Conservation (phyloP, 176 grass and related monocot genomes). For the Triticum dicoccoides region DNA sequence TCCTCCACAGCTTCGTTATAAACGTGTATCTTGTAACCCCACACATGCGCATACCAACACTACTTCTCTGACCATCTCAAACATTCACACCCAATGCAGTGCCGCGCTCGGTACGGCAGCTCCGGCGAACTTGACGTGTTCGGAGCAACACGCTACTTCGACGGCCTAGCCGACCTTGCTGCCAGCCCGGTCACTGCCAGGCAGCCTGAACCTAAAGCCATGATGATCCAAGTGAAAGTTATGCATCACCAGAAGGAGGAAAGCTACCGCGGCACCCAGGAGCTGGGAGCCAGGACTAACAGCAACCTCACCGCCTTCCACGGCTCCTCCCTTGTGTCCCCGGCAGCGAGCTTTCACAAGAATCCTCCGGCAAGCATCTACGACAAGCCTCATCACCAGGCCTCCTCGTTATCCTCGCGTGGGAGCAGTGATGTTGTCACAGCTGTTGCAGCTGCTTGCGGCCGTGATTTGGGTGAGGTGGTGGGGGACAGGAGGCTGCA, state of each 20-base stretch:
- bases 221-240: neutral
- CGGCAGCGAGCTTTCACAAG: neutral
- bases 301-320: slow-evolving; percentile 21
- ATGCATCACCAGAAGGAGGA: neutral
- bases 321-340: neutral
- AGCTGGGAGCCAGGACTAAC: neutral
- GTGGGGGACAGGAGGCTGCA: slow-evolving; percentile 39
- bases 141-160: slow-evolving; percentile 47
- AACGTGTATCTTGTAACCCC: neutral
- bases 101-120: neutral
- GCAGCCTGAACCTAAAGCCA: neutral
- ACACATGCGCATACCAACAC: neutral
- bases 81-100: slow-evolving; percentile 5
- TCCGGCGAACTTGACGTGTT: slow-evolving; percentile 61
- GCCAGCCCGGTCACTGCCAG: neutral
- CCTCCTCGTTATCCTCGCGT: neutral
- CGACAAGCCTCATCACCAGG: neutral
- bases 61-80: neutral
- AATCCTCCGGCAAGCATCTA: neutral
- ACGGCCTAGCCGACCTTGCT: neutral
- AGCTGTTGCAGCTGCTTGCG: neutral
- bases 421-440: neutral
- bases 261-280: neutral
- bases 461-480: slow-evolving; percentile 10
- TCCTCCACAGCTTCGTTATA: slow-evolving; percentile 3